Conservation (phyloP, 805 yeast species). For the Isabelozyma rhagii region DNA sequence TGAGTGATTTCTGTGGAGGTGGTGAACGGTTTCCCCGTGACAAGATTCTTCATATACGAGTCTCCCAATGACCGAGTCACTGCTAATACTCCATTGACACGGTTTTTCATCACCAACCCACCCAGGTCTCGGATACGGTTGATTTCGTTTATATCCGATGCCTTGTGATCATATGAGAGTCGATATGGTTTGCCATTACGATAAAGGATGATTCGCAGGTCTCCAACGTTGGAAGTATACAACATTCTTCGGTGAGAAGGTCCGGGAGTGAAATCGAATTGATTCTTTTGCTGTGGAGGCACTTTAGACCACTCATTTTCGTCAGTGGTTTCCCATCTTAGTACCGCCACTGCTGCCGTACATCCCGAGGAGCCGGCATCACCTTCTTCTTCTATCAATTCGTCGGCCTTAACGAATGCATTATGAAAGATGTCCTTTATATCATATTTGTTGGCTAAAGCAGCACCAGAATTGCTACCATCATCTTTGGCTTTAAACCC, state of each 20-base stretch:
- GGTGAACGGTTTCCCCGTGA: conserved; percentile 88
- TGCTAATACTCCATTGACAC: conserved; percentile 95
- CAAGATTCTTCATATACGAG: conserved; percentile 84
- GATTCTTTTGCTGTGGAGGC: background rate
- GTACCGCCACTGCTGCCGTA: conserved; percentile 91
- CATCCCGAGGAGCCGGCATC: conserved; percentile 79
- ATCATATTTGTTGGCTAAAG: conserved; percentile 31
- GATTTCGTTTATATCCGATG: conserved; percentile 75
- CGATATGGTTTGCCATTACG: conserved; percentile 75
- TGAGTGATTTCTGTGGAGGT: conserved; percentile 73
- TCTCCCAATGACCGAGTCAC: conserved; percentile 94
- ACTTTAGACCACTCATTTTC: conserved; percentile 1
- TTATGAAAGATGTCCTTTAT: conserved; percentile 64
- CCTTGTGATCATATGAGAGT: conserved; percentile 90
- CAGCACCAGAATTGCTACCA: conserved; percentile 11
- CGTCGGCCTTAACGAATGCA: conserved; percentile 76
- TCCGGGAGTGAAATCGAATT: conserved; percentile 48
- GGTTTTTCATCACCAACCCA: conserved; percentile 81
- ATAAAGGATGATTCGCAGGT: conserved; percentile 76
- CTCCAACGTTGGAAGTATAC: conserved; percentile 95
- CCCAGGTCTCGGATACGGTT: conserved; percentile 74
- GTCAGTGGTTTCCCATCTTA: conserved; percentile 69
- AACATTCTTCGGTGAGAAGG: conserved; percentile 64
- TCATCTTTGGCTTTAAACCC: conserved; percentile 3
- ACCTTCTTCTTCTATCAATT: conserved; percentile 50